phyloP scores from a whole-genome alignment of 495 filamentous ascomycete species.

The Trichocladium uniseriatum region DNA sequence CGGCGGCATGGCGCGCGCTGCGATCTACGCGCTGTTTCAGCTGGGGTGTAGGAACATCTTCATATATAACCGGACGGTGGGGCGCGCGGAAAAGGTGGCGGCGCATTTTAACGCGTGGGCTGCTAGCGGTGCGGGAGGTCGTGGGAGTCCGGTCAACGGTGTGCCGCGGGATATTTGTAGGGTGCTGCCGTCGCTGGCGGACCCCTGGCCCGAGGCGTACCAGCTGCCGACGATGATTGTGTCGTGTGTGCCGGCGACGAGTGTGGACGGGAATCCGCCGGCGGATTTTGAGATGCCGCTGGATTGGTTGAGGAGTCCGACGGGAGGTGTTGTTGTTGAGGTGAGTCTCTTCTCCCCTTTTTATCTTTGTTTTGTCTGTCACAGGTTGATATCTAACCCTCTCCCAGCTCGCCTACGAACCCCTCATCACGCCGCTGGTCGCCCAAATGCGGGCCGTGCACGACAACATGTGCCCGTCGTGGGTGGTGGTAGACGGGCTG shows the following conservation, averaged over 20 bases:
- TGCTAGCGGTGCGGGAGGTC: conserved; percentile 15
- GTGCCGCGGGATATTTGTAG: conserved; percentile 41
- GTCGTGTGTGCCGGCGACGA: conserved; percentile 65
- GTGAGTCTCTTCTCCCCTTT: conserved; percentile 17
- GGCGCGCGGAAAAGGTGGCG: conserved; percentile 56
- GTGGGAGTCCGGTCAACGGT: conserved; percentile 16
- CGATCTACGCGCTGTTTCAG: conserved; percentile 70
- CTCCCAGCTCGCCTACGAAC: conserved; percentile 58
- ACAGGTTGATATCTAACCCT: neutral
- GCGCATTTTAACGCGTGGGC: conserved; percentile 57
- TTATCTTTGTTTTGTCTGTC: neutral
- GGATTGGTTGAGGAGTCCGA: conserved; percentile 66
- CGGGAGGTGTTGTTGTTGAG: conserved; percentile 74
- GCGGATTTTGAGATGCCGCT: conserved; percentile 68
- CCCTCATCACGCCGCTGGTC: conserved; percentile 60
- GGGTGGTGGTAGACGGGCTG: conserved; percentile 71
- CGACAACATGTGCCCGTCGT: conserved; percentile 50
- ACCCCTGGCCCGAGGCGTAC: conserved; percentile 56
- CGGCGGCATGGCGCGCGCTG: conserved; percentile 72
- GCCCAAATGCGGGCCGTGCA: conserved; percentile 49
- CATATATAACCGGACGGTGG: conserved; percentile 60
- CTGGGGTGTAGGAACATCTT: conserved; percentile 74
- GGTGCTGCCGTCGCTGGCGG: conserved; percentile 48
- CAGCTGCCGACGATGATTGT: conserved; percentile 66
- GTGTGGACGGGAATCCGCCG: conserved; percentile 50